Evolutionary conservation across 2,329 filamentous ascomycete genomes (phyloP).

Genomic region (Polychaeton citri): DNA sequence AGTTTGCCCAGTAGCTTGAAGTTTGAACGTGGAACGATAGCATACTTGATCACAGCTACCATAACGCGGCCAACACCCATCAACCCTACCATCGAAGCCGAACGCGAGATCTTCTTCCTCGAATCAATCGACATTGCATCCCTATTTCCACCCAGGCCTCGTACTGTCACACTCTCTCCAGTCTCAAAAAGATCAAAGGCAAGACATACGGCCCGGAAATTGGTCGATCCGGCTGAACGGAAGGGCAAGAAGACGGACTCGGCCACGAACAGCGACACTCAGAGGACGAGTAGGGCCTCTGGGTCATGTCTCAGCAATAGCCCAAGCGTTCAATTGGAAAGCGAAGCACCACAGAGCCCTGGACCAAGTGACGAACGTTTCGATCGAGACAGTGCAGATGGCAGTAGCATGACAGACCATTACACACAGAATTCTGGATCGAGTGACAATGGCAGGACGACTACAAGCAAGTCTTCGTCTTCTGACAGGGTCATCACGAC

Average conservation of each 20-base stretch:
- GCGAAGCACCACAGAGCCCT: constrained; percentile 24
- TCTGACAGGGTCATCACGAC: constrained; percentile 72
- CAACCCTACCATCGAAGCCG: constrained; percentile 63
- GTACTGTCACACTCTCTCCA: constrained; percentile 77
- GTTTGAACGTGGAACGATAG: constrained; percentile 91
- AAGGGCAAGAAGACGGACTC: constrained; percentile 13
- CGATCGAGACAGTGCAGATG: constrained; percentile 22
- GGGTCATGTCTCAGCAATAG: constrained; percentile 13
- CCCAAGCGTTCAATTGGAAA: constrained; percentile 13
- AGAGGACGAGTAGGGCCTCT: constrained; percentile 14
- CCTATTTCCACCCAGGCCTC: constrained; percentile 59
- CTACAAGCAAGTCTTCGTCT: constrained; percentile 39
- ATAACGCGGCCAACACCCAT: constrained; percentile 80
- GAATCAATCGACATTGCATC: constrained; percentile 77
- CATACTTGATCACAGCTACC: constrained; percentile 80
- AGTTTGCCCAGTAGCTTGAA: constrained; percentile 85
- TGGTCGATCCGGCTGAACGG: constrained; percentile 14
- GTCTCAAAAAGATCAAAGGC: constrained; percentile 58
- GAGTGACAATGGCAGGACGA: constrained; percentile 35
- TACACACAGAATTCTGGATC: constrained; percentile 27
- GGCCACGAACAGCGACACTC: constrained; percentile 9
- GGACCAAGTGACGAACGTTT: constrained; percentile 33
- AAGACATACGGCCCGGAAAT: constrained; percentile 36
- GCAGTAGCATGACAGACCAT: constrained; percentile 26
- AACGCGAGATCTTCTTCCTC: constrained; percentile 64